Conservation (phyloP, 2,329 filamentous ascomycete genomes). For the Hypomyces rosellus region DNA sequence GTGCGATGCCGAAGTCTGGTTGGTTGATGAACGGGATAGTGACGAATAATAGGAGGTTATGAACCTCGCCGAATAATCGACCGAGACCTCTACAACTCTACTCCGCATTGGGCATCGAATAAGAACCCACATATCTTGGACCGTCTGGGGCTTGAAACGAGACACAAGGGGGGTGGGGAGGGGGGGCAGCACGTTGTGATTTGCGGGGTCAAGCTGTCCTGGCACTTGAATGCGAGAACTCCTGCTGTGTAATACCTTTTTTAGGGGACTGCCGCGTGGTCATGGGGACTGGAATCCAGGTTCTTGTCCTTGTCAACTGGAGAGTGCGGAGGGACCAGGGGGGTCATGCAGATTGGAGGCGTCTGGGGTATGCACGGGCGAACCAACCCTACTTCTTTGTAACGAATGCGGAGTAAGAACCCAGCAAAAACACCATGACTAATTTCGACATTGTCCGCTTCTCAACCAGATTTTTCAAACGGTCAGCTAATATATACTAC, state of each 20-base stretch:
- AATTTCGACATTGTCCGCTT: no score
- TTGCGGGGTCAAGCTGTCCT: no score
- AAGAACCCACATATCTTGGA: neutral
- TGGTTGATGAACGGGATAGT: constrained; percentile 1
- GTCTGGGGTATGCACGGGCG: constrained; percentile 8
- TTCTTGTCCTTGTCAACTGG: neutral
- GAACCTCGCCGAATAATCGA: constrained; percentile 9
- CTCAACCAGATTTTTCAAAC: no score
- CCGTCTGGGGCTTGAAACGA: constrained; percentile 6
- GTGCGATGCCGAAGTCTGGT: neutral
- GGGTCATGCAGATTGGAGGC: neutral
- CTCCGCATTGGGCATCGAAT: constrained; percentile 1
- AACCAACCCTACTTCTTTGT: no score
- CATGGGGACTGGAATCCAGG: no score
- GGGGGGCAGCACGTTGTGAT: neutral
- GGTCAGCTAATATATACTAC: no score
- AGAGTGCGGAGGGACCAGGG: constrained; percentile 1
- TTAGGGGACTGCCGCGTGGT: neutral
- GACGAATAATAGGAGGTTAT: no score
- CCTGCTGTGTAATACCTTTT: neutral
- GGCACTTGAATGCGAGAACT: no score
- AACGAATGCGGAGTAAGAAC: no score
- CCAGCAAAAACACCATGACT: no score
- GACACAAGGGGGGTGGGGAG: neutral
- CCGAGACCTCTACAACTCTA: neutral